A percentile compares a stretch with the other conserved stretches of the same genome.
Evolutionary conservation across 306 rosid genomes (phyloP).

Genomic region (Rubus parviflorus): DNA sequence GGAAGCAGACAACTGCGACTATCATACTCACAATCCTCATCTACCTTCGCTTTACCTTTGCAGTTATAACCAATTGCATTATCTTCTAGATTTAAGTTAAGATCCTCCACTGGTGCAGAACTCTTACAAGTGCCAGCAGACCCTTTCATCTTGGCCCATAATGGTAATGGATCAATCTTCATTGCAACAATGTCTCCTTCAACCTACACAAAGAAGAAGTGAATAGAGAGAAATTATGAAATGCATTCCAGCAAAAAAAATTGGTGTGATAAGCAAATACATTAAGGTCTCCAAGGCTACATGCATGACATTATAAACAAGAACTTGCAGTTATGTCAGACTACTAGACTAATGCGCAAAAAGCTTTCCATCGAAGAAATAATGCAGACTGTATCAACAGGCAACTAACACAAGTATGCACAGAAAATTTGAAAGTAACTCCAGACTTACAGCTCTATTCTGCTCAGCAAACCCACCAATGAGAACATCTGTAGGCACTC

Average conservation of each 20-base stretch:
- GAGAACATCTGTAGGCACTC: slow-evolving; percentile 69
- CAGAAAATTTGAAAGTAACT: slow-evolving; percentile 9
- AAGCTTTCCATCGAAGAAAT: not conserved
- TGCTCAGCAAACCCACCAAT: slow-evolving; percentile 66
- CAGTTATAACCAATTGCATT: slow-evolving; percentile 33
- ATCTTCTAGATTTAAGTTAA: slow-evolving; percentile 39
- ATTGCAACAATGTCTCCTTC: slow-evolving; percentile 88
- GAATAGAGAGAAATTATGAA: slow-evolving; percentile 30
- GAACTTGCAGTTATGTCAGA: not conserved
- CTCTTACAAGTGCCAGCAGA: slow-evolving; percentile 37
- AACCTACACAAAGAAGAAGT: slow-evolving; percentile 41
- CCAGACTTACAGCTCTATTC: slow-evolving; percentile 89
- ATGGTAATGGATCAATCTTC: slow-evolving; percentile 60
- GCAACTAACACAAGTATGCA: not conserved
- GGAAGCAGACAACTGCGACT: slow-evolving; percentile 25
- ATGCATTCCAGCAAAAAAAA: slow-evolving; percentile 7
- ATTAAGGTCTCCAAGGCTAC: not conserved
- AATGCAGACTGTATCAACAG: not conserved
- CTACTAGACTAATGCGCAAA: not conserved
- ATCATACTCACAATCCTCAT: slow-evolving; percentile 33
- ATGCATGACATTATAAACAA: not conserved
- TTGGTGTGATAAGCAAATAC: not conserved
- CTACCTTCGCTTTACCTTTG: slow-evolving; percentile 52
- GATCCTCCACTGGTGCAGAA: slow-evolving; percentile 41
- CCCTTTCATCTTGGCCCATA: slow-evolving; percentile 86